phyloP scores from a whole-genome alignment of 139 green algal species.

The Pseudopediastrum boryanum region DNA sequence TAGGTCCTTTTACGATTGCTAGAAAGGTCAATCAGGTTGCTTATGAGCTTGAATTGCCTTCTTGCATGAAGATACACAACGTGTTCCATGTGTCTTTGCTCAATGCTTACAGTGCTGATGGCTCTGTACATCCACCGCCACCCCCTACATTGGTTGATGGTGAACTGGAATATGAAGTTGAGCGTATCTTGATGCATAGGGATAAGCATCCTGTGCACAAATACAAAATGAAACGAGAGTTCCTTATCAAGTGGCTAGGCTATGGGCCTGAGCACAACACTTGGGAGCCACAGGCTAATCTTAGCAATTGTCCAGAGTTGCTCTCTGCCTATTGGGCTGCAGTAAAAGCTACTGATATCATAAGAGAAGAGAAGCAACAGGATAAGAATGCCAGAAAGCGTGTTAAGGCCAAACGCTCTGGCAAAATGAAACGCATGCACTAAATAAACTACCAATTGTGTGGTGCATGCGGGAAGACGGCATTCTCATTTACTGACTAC shows the following conservation, averaged over 20 bases:
- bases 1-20: constrained; percentile 40
- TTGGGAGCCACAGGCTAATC: constrained; percentile 14
- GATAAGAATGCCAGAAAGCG: too few relatives aligned
- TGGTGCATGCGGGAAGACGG: too few relatives aligned
- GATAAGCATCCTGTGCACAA: constrained; percentile 5
- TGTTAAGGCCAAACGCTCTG: too few relatives aligned
- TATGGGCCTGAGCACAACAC: constrained; percentile 35
- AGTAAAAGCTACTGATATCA: too few relatives aligned
- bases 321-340: constrained; percentile 13
- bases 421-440: too few relatives aligned
- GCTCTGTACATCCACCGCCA: constrained; percentile 15
- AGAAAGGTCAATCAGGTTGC: constrained; percentile 7
- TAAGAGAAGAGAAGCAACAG: too few relatives aligned
- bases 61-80: background rate
- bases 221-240: constrained; percentile 16
- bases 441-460: too few relatives aligned
- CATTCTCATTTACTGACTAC: too few relatives aligned
- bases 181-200: constrained; percentile 8
- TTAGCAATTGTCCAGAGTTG: constrained; percentile 2
- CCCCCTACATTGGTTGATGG: constrained; percentile 6
- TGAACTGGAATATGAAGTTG: constrained; percentile 18
- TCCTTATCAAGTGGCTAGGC: constrained; percentile 33
- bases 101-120: background rate
- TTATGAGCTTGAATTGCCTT: constrained; percentile 4
- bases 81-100: background rate